Base-by-base conservation (phyloP, 2,329 filamentous ascomycete species). In the Fusarium nodosum region DNA sequence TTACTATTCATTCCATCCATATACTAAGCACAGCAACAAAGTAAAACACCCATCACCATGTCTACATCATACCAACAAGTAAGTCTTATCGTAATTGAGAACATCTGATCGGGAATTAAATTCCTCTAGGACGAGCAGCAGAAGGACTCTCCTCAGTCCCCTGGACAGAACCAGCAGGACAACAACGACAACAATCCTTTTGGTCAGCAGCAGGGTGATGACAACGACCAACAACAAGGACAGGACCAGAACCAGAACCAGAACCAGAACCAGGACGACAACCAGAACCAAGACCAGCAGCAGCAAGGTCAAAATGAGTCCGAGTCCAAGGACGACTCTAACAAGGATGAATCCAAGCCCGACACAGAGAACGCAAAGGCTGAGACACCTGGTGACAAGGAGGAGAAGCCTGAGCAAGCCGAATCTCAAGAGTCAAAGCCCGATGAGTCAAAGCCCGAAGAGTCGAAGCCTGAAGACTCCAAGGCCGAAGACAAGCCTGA, bases 61-160 rank as follows among this genome's bases (percentile, higher is more conserved):
- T 60, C 72, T 47, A 62, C 69, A 52, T 64, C 64, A 63, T 59
- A 56, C 48, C 66, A 66, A 12, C 59, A 72, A 51, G 72, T 74
- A 72, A 60, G 71, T 48, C 13, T 28, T 51, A 33, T 16, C 39
- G 6, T n/a, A 12, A 20, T 5, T 33, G 26, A 41, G 12, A 31
- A 10, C 26, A 15, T 44, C 15, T 20, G 51, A 48, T 31, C 24
- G 7, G 41, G 30, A 33, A 41, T 57, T 71, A 33, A 71, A 42
- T 39, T 18, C 15, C 22, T 38, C n/a, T 71, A 68, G 69, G 57
- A 62, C 30, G 48, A 39, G n/a, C 42, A 75, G 64, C 56, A 72
- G 60, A 61, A 55, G 52, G 64, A 63, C 39, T 48, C 60, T 28
- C 60, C 51, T n/a, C 64, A 60, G n/a, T 62, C 66, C 34, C 63